Evolutionary conservation across 306 rosid species (phyloP).

Genomic region (Cercis canadensis): DNA sequence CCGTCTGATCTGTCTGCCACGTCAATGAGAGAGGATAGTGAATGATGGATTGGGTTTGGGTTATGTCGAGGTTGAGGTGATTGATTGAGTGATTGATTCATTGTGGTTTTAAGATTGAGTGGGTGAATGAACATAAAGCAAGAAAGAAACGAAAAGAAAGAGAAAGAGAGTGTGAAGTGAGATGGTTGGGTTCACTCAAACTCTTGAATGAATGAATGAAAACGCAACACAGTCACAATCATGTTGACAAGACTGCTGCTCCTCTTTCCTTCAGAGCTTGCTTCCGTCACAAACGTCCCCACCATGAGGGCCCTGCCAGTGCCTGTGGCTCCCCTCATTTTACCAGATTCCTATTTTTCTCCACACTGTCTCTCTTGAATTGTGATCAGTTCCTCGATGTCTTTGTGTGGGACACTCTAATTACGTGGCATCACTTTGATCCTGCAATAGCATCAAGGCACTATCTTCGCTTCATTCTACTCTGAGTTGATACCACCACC

Average conservation of each 20-base stretch:
- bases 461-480: too few species aligned
- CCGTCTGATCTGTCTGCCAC: constrained; percentile 50
- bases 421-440: too few species aligned
- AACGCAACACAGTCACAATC: constrained; percentile 25
- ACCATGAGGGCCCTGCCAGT: too few species aligned
- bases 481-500: too few species aligned
- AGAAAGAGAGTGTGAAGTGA: not conserved
- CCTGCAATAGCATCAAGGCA: too few species aligned
- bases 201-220: constrained; percentile 11
- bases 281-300: constrained; percentile 28
- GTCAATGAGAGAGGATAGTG: constrained; percentile 31
- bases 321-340: too few species aligned
- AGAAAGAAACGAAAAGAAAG: not conserved
- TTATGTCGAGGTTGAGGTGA: not conserved
- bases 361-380: not conserved
- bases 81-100: constrained; percentile 39
- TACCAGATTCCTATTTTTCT: too few species aligned
- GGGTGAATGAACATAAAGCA: constrained; percentile 17
- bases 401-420: too few species aligned
- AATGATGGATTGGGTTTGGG: constrained; percentile 6
- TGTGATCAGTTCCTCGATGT: not conserved
- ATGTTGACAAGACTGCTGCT: constrained; percentile 52
- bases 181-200: not conserved
- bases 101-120: constrained; percentile 44
- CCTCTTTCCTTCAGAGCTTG: constrained; percentile 11